These are phyloP conservation scores for Phyllosticta citriasiana DNA, from an alignment of 2,329 filamentous ascomycete species.

Conservation along the genomic window DNA sequence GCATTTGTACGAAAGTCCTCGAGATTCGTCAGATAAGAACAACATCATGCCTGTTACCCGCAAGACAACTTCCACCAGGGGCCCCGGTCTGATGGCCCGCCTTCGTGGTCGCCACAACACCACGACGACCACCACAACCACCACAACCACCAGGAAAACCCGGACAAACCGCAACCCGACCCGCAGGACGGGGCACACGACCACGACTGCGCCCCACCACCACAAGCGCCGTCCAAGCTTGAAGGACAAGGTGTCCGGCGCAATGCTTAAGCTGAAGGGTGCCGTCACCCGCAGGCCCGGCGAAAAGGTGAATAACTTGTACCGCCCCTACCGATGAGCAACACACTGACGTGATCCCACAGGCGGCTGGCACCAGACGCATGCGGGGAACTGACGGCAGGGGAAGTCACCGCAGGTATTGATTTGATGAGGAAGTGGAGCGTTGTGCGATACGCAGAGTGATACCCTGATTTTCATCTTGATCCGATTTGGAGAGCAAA, in stretches of 20 bases:
- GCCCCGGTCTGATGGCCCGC: slow-evolving; percentile 46
- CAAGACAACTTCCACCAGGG: slow-evolving; percentile 30
- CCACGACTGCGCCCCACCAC: slow-evolving; percentile 35
- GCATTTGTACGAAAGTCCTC: too few relatives aligned
- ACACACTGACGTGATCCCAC: slow-evolving; percentile 4
- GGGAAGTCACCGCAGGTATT: slow-evolving; percentile 7
- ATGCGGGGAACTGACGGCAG: slow-evolving; percentile 64
- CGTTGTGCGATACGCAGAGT: slow-evolving; percentile 4
- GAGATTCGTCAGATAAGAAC: not conserved
- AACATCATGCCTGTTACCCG: slow-evolving; percentile 17
- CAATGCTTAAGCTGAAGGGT: slow-evolving; percentile 63
- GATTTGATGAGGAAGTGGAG: not conserved
- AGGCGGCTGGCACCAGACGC: slow-evolving; percentile 63
- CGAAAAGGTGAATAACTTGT: slow-evolving; percentile 46
- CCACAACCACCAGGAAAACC: slow-evolving; percentile 30
- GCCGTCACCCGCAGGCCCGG: slow-evolving; percentile 58
- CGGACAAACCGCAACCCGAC: slow-evolving; percentile 30
- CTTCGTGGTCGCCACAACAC: slow-evolving; percentile 33
- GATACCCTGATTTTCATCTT: slow-evolving; percentile 3
- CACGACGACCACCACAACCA: slow-evolving; percentile 27
- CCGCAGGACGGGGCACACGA: slow-evolving; percentile 13
- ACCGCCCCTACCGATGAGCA: not conserved
- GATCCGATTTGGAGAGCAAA: not conserved
- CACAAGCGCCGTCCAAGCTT: slow-evolving; percentile 59
- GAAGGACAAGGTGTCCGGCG: slow-evolving; percentile 69